phyloP scores from a whole-genome alignment of 2,329 filamentous ascomycete species.

The Ilyonectria robusta region DNA sequence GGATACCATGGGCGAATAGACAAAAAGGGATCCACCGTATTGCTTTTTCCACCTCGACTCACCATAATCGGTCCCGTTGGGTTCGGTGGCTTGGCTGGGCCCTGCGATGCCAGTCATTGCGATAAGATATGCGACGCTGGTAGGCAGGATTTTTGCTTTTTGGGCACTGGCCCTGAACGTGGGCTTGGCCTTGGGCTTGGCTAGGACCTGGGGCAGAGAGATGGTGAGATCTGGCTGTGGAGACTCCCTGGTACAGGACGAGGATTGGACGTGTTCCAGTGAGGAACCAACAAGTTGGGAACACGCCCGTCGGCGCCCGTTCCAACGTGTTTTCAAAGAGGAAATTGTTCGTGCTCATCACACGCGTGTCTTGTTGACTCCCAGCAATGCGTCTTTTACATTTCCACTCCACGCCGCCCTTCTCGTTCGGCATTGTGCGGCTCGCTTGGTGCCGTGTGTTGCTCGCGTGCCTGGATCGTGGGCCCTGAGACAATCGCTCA shows the following conservation, averaged over 20 bases:
- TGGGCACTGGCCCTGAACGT: constrained; percentile 20
- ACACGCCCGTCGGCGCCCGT: constrained; percentile 30
- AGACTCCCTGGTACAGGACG: neutral
- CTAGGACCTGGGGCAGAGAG: constrained; percentile 1
- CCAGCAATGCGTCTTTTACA: constrained; percentile 10
- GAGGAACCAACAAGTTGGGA: constrained; percentile 37
- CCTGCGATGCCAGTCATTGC: constrained; percentile 27
- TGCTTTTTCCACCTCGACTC: constrained; percentile 33
- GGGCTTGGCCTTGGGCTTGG: constrained; percentile 9
- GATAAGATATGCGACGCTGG: constrained; percentile 45
- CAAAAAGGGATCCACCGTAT: constrained; percentile 24
- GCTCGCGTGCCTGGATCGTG: constrained; percentile 39
- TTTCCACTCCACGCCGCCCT: neutral
- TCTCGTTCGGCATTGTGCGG: neutral
- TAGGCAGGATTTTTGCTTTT: constrained; percentile 31
- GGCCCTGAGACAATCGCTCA: constrained; percentile 11
- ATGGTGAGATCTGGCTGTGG: constrained; percentile 27
- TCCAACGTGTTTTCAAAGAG: constrained; percentile 35
- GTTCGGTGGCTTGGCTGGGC: constrained; percentile 42
- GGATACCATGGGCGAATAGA: constrained; percentile 13
- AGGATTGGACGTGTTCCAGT: constrained; percentile 26
- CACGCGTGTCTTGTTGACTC: neutral
- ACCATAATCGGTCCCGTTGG: constrained; percentile 40
- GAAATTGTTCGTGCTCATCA: constrained; percentile 32
- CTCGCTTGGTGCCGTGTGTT: constrained; percentile 9